Evolutionary conservation across 441 rosid genomes (phyloP), one percentile per base, ranked within the genome.

Genomic region (Euphorbia celastroides): DNA sequence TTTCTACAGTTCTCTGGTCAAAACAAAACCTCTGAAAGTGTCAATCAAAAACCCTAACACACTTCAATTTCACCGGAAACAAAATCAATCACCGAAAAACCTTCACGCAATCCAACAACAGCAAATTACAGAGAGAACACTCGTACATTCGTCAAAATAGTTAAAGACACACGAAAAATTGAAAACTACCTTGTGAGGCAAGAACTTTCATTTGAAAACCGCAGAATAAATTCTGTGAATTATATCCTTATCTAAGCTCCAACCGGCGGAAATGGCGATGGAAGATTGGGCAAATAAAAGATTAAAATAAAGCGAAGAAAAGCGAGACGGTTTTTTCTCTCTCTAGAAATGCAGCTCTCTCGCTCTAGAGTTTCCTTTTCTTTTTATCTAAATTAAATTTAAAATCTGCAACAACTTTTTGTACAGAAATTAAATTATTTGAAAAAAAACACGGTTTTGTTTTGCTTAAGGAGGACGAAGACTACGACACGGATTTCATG

Each of bases 401-500:
- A 3, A 5, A n/a, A n/a, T n/a, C n/a, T n/a, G n/a, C n/a, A n/a
- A n/a, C n/a, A n/a, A n/a, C n/a, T 14, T 55, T 12, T 26, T 55
- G 3, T 11, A 9, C 14, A 23, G 30, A 27, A 57, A 57, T 57
- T 19, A 27, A 57, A 27, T 38, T 9, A 48, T 48, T 55, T 55
- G 13, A 26, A 57, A 13, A 7, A 25, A 11, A 55, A 55, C 11
- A 5, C 5, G 1, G 14, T 5, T 22, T 19, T 60, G 7, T 60
- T 19, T 19, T 42, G 48, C 27, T 61, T 67, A 65, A 28, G 12
- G 60, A 71, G 70, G 77, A 70, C 70, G 82, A 75, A 65, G 76
- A 60, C 77, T 52, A 71, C 68, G 75, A 79, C 94, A 87, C 93
- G 92, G 86, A 78, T 79, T 83, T 88, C 89, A 81, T 84, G 87